Evolutionary conservation across 1,284 basidiomycete species (phyloP).

Genomic region (Cryptococcus sp.): DNA sequence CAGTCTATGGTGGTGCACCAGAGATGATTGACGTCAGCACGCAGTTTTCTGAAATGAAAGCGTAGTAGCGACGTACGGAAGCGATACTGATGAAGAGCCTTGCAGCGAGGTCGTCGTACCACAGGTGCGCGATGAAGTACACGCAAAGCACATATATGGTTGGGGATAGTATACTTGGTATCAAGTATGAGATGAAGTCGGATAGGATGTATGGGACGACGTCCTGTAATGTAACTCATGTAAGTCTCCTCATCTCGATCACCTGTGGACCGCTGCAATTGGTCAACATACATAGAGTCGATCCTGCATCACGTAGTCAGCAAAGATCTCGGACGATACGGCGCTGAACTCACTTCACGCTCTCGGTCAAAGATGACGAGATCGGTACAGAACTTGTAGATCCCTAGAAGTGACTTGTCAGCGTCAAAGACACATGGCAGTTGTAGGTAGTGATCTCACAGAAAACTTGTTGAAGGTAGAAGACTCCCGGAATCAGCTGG

Average conservation of each 20-base stretch:
- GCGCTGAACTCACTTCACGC: conserved; percentile 41
- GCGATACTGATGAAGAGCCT: conserved; percentile 55
- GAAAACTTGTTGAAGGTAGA: conserved; percentile 50
- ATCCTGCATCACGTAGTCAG: conserved; percentile 30
- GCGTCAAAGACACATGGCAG: neutral
- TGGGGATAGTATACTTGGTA: conserved; percentile 48
- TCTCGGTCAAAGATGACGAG: conserved; percentile 59
- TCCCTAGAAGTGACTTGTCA: conserved; percentile 17
- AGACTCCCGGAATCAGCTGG: conserved; percentile 49
- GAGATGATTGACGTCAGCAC: neutral
- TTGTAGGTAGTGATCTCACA: conserved; percentile 25
- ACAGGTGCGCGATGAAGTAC: conserved; percentile 52
- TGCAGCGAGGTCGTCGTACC: conserved; percentile 50
- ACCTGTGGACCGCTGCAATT: neutral
- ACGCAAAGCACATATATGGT: conserved; percentile 50
- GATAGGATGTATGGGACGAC: conserved; percentile 53
- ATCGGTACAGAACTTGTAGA: conserved; percentile 52
- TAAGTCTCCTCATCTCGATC: neutral
- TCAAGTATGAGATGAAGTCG: conserved; percentile 49
- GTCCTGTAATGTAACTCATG: conserved; percentile 29
- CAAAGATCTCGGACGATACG: neutral
- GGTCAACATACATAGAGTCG: conserved; percentile 42
- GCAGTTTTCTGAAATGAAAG: neutral
- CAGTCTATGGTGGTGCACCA: conserved; percentile 22
- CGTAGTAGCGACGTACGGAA: conserved; percentile 27